Evolutionary conservation across 371 early-diverging fungal genomes (phyloP).

Genomic region (Mycotypha africana): DNA sequence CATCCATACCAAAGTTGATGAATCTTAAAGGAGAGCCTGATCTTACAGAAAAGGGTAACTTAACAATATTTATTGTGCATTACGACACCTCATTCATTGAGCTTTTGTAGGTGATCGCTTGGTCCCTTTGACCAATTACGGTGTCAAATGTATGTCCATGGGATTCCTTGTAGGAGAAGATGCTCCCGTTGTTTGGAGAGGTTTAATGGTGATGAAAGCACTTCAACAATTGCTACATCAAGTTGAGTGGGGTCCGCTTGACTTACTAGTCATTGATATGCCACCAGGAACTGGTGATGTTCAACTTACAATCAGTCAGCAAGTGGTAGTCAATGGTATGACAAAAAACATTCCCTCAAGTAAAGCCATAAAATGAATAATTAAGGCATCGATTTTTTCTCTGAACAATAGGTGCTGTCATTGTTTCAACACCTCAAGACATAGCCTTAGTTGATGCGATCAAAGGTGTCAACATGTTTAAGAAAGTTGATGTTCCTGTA

Average conservation of each 20-base stretch:
- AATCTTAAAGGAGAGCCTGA: conserved; percentile 74
- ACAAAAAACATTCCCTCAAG: no score
- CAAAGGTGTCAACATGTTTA: conserved; percentile 81
- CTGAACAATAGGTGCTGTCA: conserved; percentile 59
- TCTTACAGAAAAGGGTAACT: conserved; percentile 47
- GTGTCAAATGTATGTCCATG: conserved; percentile 89
- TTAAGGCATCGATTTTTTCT: not conserved
- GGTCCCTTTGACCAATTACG: conserved; percentile 74
- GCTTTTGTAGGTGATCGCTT: conserved; percentile 45
- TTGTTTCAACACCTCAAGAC: conserved; percentile 90
- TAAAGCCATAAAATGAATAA: no score
- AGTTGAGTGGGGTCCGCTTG: conserved; percentile 77
- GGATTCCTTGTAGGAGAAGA: conserved; percentile 79
- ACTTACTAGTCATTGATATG: conserved; percentile 85
- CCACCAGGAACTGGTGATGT: conserved; percentile 94
- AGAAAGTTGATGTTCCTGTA: conserved; percentile 79
- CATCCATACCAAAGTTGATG: conserved; percentile 84
- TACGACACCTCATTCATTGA: no score
- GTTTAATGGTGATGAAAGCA: conserved; percentile 94
- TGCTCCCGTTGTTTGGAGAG: conserved; percentile 86
- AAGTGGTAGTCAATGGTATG: conserved; percentile 67
- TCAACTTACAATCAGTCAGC: conserved; percentile 81
- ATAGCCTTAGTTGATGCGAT: conserved; percentile 79
- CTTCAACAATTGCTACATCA: conserved; percentile 82
- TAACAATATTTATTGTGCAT: no score